Base-by-base conservation (phyloP, 2,329 filamentous ascomycete genomes). In the Colletotrichum liaoningense region DNA sequence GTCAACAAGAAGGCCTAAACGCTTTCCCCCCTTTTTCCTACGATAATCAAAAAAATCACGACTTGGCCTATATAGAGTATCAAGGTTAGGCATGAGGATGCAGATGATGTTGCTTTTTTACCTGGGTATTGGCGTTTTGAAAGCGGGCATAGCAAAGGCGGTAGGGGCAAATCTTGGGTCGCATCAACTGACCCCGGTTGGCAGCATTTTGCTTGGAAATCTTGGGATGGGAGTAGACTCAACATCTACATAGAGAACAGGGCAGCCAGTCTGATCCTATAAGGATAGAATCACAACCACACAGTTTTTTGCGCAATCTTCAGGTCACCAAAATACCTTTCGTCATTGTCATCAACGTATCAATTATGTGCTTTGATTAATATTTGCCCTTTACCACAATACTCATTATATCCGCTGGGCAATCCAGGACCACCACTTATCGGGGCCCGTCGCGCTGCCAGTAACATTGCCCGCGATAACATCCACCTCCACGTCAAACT, bases 341-440 rank as follows among this genome's bases (percentile, higher is more conserved):
- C 0, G 35, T 55, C n/a, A 22, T 38, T 1, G 35, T 55, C n/a
- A 24, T 38, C 2, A 3, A 16, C 33, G 22, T 38, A 35, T 38
- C 11, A 33, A 38, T 60, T 12, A 55, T 49, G n/a, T 65, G 26
- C 5, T 55, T 73, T 30, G 0, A 69, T 58, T 73, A 68, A 63
- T 72, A 65, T 42, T 0, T 78, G 67, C n/a, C 35, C 28, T 73
- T 28, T 38, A 72, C 35, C 28, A 54, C 49, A 19, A n/a, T 16
- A 6, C 46, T 33, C 57, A 19, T 49, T 65, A 74, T 65, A 70
- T 49, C 79, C 92, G 91, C 80, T 92, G 89, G 2, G 92, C 94
- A 79, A 98, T 92, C 96, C 96, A 98, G 78, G 90, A 90, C 90
- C 95, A 97, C 95, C 96, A 98, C 81, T 90, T 92, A 69, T 93